phyloP scores from a whole-genome alignment of 192 early-diverging fungal genomes.

The Entomortierella parvispora region DNA sequence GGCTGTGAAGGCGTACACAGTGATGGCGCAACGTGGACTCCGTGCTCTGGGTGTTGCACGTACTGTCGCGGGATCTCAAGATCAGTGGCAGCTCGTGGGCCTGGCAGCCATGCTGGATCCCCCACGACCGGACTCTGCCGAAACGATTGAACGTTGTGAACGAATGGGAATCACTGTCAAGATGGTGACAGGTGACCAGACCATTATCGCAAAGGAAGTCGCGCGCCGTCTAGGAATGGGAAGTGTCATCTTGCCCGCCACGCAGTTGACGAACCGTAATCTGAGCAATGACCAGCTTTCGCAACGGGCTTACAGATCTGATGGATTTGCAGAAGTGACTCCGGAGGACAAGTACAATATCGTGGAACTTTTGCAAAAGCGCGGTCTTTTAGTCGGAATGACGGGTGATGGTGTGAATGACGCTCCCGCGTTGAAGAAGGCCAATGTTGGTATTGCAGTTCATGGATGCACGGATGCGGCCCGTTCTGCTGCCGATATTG shows the following conservation, averaged over 20 bases:
- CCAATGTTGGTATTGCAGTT: slow-evolving; percentile 85
- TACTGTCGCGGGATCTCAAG: slow-evolving; percentile 56
- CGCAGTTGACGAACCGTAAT: slow-evolving; percentile 58
- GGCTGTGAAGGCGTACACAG: slow-evolving; percentile 63
- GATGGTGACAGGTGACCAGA: slow-evolving; percentile 86
- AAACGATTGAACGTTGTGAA: slow-evolving; percentile 72
- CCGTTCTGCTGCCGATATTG: slow-evolving; percentile 82
- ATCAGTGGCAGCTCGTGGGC: slow-evolving; percentile 71
- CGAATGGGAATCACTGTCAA: slow-evolving; percentile 75
- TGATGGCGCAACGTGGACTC: slow-evolving; percentile 73
- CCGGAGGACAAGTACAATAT: slow-evolving; percentile 84
- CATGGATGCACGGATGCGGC: slow-evolving; percentile 82
- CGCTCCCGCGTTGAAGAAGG: slow-evolving; percentile 83
- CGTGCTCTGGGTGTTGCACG: slow-evolving; percentile 78
- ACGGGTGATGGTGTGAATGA: slow-evolving; percentile 90
- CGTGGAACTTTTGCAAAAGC: slow-evolving; percentile 74
- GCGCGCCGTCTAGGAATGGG: slow-evolving; percentile 75
- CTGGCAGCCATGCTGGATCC: slow-evolving; percentile 75
- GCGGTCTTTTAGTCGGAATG: slow-evolving; percentile 71
- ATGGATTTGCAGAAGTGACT: slow-evolving; percentile 84
- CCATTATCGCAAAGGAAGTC: slow-evolving; percentile 79
- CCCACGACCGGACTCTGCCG: slow-evolving; percentile 73
- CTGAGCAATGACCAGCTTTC: slow-evolving; percentile 61
- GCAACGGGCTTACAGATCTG: slow-evolving; percentile 66
- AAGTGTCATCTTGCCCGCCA: slow-evolving; percentile 72